These are phyloP conservation scores for Yarrowia phangngaensis DNA, from an alignment of 805 yeast genomes.

Conservation along the genomic window DNA sequence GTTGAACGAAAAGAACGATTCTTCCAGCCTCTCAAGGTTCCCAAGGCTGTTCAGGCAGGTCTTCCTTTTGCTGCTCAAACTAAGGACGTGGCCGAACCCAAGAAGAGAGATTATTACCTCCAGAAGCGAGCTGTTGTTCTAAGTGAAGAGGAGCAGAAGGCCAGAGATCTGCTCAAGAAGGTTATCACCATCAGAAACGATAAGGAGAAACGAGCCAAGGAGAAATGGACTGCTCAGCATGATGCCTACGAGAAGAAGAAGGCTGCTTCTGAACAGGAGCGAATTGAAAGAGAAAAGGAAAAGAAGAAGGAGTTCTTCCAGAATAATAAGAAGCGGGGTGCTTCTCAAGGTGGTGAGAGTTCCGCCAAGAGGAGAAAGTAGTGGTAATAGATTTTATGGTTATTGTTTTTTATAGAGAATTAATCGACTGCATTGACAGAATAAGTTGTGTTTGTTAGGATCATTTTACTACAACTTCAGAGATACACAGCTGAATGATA, in stretches of 20 bases:
- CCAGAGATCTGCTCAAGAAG: conserved; percentile 82
- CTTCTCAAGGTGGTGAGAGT: conserved; percentile 29
- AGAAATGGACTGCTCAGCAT: conserved; percentile 71
- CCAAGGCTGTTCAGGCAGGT: conserved; percentile 66
- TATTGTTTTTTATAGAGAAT: no score
- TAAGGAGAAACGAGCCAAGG: conserved; percentile 71
- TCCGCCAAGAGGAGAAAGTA: conserved; percentile 25
- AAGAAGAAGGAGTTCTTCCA: conserved; percentile 84
- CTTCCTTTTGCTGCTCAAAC: conserved; percentile 95
- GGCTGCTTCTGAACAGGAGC: conserved; percentile 68
- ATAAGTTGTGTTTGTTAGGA: no score
- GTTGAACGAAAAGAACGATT: conserved; percentile 79
- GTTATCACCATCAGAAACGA: conserved; percentile 79
- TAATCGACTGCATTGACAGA: no score
- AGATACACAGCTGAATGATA: no score
- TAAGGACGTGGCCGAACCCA: conserved; percentile 47
- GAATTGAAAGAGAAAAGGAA: conserved; percentile 71
- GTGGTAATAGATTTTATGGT: neutral
- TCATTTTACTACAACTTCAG: no score
- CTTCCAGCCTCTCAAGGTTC: conserved; percentile 85
- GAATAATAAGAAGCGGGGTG: conserved; percentile 39
- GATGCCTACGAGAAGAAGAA: conserved; percentile 68
- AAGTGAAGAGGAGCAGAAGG: conserved; percentile 89
- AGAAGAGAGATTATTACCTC: conserved; percentile 64
- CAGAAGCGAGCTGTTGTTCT: conserved; percentile 90